These are phyloP conservation scores for Taiozyma sp. DNA, from an alignment of 1,139 yeast species.

Conservation along the genomic window DNA sequence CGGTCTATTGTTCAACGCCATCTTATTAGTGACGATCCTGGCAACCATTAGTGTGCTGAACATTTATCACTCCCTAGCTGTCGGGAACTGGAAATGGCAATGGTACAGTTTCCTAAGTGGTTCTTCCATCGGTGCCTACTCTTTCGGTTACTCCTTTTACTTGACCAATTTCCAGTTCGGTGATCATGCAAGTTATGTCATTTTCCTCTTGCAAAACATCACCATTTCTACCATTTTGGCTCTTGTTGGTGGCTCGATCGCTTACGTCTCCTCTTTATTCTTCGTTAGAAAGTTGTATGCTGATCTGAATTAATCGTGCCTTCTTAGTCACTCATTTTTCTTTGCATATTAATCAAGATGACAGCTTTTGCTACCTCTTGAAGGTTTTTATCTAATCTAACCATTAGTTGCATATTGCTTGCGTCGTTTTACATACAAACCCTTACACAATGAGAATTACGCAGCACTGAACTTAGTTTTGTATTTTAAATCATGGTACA, in stretches of 20 bases:
- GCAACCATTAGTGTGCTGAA: conserved; percentile 15
- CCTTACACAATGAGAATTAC: too few relatives aligned
- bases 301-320: conserved; percentile 3
- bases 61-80: conserved; percentile 17
- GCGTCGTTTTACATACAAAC: background rate
- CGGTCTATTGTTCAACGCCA: conserved; percentile 9
- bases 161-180: conserved; percentile 22
- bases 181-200: conserved; percentile 16
- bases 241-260: conserved; percentile 19
- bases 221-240: conserved; percentile 16
- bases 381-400: background rate
- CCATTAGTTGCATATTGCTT: background rate
- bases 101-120: conserved; percentile 23
- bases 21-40: conserved; percentile 11
- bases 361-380: background rate
- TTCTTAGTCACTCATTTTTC: background rate
- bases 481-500: too few relatives aligned
- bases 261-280: conserved; percentile 14
- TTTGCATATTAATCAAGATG: background rate
- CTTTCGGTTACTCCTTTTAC: conserved; percentile 19
- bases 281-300: conserved; percentile 16
- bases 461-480: too few relatives aligned
- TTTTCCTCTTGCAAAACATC: conserved; percentile 19
- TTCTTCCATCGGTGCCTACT: conserved; percentile 18
- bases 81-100: conserved; percentile 25